These are phyloP conservation scores for Saraca asoca DNA, from an alignment of 331 rosid species.

Conservation along the genomic window DNA sequence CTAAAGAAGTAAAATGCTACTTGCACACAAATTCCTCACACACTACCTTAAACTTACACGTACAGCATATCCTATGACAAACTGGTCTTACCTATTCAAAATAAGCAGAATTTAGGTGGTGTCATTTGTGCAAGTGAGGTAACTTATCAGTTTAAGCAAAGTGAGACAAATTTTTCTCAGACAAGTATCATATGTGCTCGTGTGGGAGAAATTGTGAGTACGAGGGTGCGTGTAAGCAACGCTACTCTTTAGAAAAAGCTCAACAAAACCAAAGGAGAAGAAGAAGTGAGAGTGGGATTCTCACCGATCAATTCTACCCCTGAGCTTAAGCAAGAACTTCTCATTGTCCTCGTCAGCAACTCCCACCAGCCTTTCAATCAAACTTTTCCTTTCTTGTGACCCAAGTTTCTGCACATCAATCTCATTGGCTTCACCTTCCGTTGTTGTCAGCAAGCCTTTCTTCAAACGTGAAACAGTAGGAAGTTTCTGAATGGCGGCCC, in stretches of 20 bases:
- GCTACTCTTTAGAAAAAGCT: background rate
- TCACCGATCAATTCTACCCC: slow-evolving; percentile 63
- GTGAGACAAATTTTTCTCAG: too few relatives aligned
- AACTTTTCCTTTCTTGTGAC: slow-evolving; percentile 46
- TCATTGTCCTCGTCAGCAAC: slow-evolving; percentile 80
- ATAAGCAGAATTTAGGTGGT: too few relatives aligned
- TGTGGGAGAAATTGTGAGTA: too few relatives aligned
- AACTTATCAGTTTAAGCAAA: too few relatives aligned
- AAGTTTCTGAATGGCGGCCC: slow-evolving; percentile 71
- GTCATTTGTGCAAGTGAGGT: too few relatives aligned
- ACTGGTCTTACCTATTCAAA: too few relatives aligned
- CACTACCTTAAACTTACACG: too few relatives aligned
- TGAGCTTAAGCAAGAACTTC: slow-evolving; percentile 72
- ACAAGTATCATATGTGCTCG: too few relatives aligned
- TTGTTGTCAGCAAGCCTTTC: slow-evolving; percentile 51
- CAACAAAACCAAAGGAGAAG: background rate
- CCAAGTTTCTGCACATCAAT: slow-evolving; percentile 51
- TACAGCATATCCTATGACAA: too few relatives aligned
- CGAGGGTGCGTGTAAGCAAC: too few relatives aligned
- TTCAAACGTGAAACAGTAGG: slow-evolving; percentile 60
- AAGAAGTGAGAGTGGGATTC: background rate
- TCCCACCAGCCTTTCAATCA: slow-evolving; percentile 59
- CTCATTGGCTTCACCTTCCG: slow-evolving; percentile 40
- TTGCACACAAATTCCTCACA: too few relatives aligned
- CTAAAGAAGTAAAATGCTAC: too few relatives aligned